These are phyloP conservation scores for Pleurotus tuber-regium DNA, from an alignment of 768 basidiomycete genomes.

Conservation along the genomic window DNA sequence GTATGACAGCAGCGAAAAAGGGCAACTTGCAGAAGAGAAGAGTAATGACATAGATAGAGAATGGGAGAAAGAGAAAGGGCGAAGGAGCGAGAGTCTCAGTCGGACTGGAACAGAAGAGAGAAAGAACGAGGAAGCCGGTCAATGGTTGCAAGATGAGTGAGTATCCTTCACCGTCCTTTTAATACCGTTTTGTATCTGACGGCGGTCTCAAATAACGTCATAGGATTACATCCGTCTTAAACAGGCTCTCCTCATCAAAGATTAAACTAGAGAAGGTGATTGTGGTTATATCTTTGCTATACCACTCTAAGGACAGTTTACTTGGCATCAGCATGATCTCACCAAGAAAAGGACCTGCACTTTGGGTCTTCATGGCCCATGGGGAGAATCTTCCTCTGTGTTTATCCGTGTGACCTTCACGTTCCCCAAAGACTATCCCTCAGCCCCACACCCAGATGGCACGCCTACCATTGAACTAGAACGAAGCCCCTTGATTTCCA, in stretches of 20 bases:
- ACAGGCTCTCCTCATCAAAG: slow-evolving; percentile 61
- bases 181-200: neutral
- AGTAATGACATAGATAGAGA: slow-evolving; percentile 10
- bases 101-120: slow-evolving; percentile 30
- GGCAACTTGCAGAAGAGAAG: slow-evolving; percentile 7
- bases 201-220: too few species aligned
- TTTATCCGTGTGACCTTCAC: slow-evolving; percentile 88
- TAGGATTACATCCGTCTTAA: slow-evolving; percentile 74
- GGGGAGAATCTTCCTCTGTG: slow-evolving; percentile 83
- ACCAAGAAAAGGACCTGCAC: slow-evolving; percentile 78
- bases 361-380: slow-evolving; percentile 83
- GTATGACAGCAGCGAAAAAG: slow-evolving; percentile 17
- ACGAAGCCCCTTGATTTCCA: slow-evolving; percentile 74
- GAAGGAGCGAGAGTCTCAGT: slow-evolving; percentile 46
- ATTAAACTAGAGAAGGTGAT: slow-evolving; percentile 84
- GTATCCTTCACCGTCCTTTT: slow-evolving; percentile 16
- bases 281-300: too few species aligned
- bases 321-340: slow-evolving; percentile 52
- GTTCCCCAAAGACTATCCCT: slow-evolving; percentile 83
- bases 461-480: slow-evolving; percentile 81
- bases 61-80: slow-evolving; percentile 24
- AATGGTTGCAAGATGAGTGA: slow-evolving; percentile 73
- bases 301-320: too few species aligned
- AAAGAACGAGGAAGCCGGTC: slow-evolving; percentile 32
- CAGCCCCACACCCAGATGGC: slow-evolving; percentile 56